These are phyloP conservation scores for Fusarium mundagurra DNA, from an alignment of 2,329 filamentous ascomycete genomes.

Conservation along the genomic window DNA sequence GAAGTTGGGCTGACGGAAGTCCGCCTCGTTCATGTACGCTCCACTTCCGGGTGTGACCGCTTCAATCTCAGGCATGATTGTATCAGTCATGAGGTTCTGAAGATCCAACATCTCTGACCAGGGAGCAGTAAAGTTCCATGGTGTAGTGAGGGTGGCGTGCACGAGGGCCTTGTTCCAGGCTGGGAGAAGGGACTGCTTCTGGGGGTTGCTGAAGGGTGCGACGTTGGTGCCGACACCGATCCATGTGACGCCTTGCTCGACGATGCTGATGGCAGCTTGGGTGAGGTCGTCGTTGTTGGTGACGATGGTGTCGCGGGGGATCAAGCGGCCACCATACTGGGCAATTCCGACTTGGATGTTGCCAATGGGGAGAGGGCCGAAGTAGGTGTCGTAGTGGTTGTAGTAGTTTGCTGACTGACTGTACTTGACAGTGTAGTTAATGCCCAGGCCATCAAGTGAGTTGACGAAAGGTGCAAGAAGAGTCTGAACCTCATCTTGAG, in stretches of 20 bases:
- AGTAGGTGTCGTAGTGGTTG: constrained; percentile 55
- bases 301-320: constrained; percentile 50
- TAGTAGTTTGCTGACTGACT: constrained; percentile 30
- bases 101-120: constrained; percentile 45
- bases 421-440: constrained; percentile 15
- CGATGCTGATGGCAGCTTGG: constrained; percentile 42
- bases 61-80: constrained; percentile 42
- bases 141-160: constrained; percentile 41
- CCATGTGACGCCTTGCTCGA: constrained; percentile 39
- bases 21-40: constrained; percentile 63
- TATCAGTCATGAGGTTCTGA: constrained; percentile 46
- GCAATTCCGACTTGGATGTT: constrained; percentile 44
- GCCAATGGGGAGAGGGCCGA: constrained; percentile 52
- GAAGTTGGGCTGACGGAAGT: constrained; percentile 56
- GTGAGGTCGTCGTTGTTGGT: constrained; percentile 44
- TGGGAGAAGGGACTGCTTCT: constrained; percentile 51
- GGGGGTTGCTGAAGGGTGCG: constrained; percentile 35
- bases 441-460: constrained; percentile 7
- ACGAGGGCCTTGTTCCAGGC: constrained; percentile 51
- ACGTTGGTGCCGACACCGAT: constrained; percentile 44
- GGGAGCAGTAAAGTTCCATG: constrained; percentile 39
- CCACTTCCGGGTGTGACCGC: constrained; percentile 54
- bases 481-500: neutral
- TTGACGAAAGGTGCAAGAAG: constrained; percentile 49
- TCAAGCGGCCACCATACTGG: constrained; percentile 55